phyloP scores from a whole-genome alignment of 1,284 basidiomycete genomes.

The Pholiota adiposa region DNA sequence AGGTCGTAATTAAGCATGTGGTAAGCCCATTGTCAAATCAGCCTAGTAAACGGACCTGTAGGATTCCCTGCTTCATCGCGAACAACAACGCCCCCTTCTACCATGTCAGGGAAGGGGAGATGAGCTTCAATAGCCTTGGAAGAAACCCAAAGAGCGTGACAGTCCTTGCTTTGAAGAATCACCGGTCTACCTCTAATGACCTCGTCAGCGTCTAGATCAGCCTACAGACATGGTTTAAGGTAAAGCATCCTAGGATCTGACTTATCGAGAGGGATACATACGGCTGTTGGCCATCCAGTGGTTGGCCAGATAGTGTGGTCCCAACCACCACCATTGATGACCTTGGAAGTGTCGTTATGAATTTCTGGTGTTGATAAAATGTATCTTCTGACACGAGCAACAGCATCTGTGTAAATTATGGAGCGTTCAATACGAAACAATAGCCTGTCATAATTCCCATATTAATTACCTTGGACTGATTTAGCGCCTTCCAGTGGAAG shows the following conservation, averaged over 20 bases:
- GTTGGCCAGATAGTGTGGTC: slow-evolving; percentile 83
- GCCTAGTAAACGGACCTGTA: slow-evolving; percentile 58
- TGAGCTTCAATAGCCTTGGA: slow-evolving; percentile 59
- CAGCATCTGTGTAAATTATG: slow-evolving; percentile 54
- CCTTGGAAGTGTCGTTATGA: slow-evolving; percentile 56
- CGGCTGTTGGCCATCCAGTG: slow-evolving; percentile 75
- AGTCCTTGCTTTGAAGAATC: slow-evolving; percentile 83
- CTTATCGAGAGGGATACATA: slow-evolving; percentile 45
- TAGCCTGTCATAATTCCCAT: not conserved
- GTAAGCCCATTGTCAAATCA: not conserved
- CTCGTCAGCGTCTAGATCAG: slow-evolving; percentile 73
- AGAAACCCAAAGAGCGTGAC: slow-evolving; percentile 90
- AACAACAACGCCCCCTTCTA: slow-evolving; percentile 84
- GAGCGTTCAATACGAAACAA: slow-evolving; percentile 1
- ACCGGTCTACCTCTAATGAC: slow-evolving; percentile 71
- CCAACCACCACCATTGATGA: slow-evolving; percentile 88
- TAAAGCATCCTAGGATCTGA: not conserved
- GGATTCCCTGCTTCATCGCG: slow-evolving; percentile 72
- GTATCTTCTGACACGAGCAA: slow-evolving; percentile 66
- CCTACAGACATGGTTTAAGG: slow-evolving; percentile 42
- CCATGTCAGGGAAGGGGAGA: slow-evolving; percentile 61
- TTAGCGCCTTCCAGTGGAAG: slow-evolving; percentile 70
- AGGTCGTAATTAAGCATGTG: not conserved
- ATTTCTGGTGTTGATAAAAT: slow-evolving; percentile 64
- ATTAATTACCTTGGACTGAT: slow-evolving; percentile 53